These are phyloP conservation scores for Umbellularia californica DNA, from an alignment of 164 flowering plant species.

Conservation along the genomic window DNA sequence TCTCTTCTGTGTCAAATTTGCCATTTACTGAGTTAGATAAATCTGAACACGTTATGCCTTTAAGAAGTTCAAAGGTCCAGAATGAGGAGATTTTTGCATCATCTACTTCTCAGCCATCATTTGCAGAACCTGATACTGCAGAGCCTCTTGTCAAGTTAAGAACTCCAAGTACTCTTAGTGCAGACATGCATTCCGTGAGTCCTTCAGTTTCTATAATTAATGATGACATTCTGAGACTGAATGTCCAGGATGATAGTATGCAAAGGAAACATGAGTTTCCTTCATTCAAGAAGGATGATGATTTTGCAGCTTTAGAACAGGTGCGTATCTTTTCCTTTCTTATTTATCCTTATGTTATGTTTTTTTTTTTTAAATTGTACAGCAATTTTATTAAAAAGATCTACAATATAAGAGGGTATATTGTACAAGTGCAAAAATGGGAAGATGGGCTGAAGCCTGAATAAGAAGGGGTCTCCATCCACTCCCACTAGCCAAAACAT, in stretches of 20 bases:
- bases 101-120: slow-evolving; percentile 28
- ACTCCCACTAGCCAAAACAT: too few relatives aligned
- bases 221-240: slow-evolving; percentile 23
- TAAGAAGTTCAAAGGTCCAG: slow-evolving; percentile 5
- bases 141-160: slow-evolving; percentile 18
- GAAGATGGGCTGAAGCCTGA: too few relatives aligned
- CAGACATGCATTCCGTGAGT: slow-evolving; percentile 3
- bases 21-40: slow-evolving; percentile 3
- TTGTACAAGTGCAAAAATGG: too few relatives aligned
- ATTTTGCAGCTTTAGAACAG: slow-evolving; percentile 93
- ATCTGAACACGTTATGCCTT: background rate
- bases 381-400: too few relatives aligned
- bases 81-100: background rate
- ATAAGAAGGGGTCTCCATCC: too few relatives aligned
- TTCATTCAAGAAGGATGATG: slow-evolving; percentile 56
- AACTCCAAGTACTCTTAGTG: slow-evolving; percentile 17
- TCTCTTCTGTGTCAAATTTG: slow-evolving; percentile 18
- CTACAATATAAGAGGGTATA: too few relatives aligned
- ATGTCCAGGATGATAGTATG: slow-evolving; percentile 22
- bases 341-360: background rate
- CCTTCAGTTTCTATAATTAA: slow-evolving; percentile 18
- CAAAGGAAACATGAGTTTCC: slow-evolving; percentile 36
- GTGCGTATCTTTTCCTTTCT: slow-evolving; percentile 23
- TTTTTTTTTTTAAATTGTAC: too few relatives aligned
- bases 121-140: slow-evolving; percentile 22